Percentiles rank a stretch among this genome's conserved stretches.
These are phyloP conservation scores for Neurospora cerealis DNA, from an alignment of 495 filamentous ascomycete species.

Conservation along the genomic window DNA sequence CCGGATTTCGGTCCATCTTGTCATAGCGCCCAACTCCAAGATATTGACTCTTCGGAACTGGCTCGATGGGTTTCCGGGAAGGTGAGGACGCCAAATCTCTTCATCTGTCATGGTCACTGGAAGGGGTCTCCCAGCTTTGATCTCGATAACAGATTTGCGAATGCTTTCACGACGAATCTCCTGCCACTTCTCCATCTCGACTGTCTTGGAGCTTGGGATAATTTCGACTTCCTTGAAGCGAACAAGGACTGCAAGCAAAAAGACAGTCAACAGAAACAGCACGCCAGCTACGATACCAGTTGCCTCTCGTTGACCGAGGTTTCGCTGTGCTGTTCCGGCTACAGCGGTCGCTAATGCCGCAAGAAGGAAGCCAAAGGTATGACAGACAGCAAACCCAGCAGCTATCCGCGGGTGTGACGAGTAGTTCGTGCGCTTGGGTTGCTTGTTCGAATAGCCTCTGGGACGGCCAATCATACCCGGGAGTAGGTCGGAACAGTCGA, in stretches of 20 bases:
- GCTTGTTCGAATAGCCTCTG: slow-evolving; percentile 34
- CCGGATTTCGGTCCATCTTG: slow-evolving; percentile 61
- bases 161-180: slow-evolving; percentile 31
- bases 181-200: slow-evolving; percentile 42
- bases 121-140: neutral
- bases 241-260: slow-evolving; percentile 47
- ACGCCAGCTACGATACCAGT: slow-evolving; percentile 55
- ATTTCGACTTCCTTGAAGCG: slow-evolving; percentile 57
- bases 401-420: slow-evolving; percentile 58
- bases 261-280: slow-evolving; percentile 49
- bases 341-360: slow-evolving; percentile 54
- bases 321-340: slow-evolving; percentile 50
- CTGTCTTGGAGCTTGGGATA: slow-evolving; percentile 45
- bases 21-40: slow-evolving; percentile 53
- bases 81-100: slow-evolving; percentile 52
- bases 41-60: slow-evolving; percentile 56
- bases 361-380: slow-evolving; percentile 53
- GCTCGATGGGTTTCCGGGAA: slow-evolving; percentile 58
- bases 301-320: slow-evolving; percentile 52
- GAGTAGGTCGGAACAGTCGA: slow-evolving; percentile 62
- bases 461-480: slow-evolving; percentile 49
- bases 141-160: slow-evolving; percentile 2
- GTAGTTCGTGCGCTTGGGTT: slow-evolving; percentile 52
- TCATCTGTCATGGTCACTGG: slow-evolving; percentile 37
- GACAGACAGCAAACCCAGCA: slow-evolving; percentile 60